Percentiles rank a stretch among this genome's conserved stretches.
These are phyloP conservation scores for Sambucus nigra DNA, from an alignment of 129 eudicot species.

Conservation along the genomic window DNA sequence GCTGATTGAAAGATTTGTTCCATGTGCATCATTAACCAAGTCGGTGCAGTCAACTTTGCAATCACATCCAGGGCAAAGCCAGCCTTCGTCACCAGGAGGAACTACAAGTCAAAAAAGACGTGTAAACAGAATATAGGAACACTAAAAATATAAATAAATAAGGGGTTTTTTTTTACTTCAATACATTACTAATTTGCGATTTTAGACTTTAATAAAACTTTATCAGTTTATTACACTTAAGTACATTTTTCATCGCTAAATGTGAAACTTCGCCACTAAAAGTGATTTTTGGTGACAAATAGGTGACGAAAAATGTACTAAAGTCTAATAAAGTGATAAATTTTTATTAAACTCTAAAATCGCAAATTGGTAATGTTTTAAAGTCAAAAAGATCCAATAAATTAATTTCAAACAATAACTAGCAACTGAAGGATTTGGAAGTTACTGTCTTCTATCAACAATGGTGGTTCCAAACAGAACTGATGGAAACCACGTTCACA, in stretches of 20 bases:
- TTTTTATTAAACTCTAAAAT: no score
- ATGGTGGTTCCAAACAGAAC: conserved; percentile 78
- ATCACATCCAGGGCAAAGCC: conserved; percentile 99
- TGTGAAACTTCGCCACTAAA: no score
- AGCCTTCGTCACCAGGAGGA: conserved; percentile 92
- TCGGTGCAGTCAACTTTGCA: conserved; percentile 83
- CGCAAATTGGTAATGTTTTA: no score
- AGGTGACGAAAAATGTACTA: no score
- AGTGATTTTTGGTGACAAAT: no score
- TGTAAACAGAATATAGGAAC: not conserved
- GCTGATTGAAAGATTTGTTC: conserved; percentile 36
- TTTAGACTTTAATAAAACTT: no score
- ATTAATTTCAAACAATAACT: no score
- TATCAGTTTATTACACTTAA: no score
- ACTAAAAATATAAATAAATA: not conserved
- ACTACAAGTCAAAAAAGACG: conserved; percentile 53
- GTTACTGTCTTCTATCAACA: conserved; percentile 72
- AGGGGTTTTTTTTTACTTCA: no score
- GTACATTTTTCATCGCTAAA: no score
- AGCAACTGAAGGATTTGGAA: conserved; percentile 1
- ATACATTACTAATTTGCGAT: no score
- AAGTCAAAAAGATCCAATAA: not conserved
- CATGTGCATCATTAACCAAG: conserved; percentile 62
- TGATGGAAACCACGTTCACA: conserved; percentile 99
- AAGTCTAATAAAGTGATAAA: no score